Conservation (phyloP, 495 filamentous ascomycete species). For the Cairneyella variabilis region DNA sequence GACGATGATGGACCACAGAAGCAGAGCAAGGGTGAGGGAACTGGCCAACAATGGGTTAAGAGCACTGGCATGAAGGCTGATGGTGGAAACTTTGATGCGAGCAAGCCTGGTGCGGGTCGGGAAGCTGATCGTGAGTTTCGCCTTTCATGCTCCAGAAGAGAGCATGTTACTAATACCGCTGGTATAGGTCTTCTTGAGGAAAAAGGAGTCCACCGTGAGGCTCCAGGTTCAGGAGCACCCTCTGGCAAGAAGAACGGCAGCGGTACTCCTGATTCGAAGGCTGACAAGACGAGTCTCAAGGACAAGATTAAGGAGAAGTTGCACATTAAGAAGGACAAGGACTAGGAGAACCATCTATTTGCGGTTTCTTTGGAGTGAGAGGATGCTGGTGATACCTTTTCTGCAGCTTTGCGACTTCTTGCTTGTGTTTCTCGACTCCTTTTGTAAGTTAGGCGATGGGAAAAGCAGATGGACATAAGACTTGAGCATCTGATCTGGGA, state of each 20-base stretch:
- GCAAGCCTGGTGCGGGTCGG: constrained; percentile 54
- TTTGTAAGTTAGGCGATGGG: too few relatives aligned
- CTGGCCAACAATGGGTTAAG: constrained; percentile 51
- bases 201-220: constrained; percentile 10
- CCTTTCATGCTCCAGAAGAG: neutral
- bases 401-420: too few relatives aligned
- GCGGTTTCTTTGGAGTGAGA: neutral
- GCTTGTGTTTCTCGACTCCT: too few relatives aligned
- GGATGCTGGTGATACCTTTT: too few relatives aligned
- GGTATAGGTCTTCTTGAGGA: constrained; percentile 13
- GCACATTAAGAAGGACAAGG: constrained; percentile 19
- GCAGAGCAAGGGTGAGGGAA: constrained; percentile 38
- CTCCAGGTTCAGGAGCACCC: neutral
- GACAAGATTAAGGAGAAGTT: constrained; percentile 46
- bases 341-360: neutral
- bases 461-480: too few relatives aligned
- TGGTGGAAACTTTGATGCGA: constrained; percentile 56
- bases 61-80: constrained; percentile 51
- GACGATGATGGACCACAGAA: constrained; percentile 30
- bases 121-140: constrained; percentile 60
- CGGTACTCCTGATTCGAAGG: neutral
- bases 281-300: constrained; percentile 29
- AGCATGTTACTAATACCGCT: neutral
- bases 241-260: neutral
- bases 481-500: neutral